A percentile compares a stretch with the other conserved stretches of the same genome.
Evolutionary conservation across 2,329 filamentous ascomycete genomes (phyloP).

Genomic region (Pestalotiopsis sp.): DNA sequence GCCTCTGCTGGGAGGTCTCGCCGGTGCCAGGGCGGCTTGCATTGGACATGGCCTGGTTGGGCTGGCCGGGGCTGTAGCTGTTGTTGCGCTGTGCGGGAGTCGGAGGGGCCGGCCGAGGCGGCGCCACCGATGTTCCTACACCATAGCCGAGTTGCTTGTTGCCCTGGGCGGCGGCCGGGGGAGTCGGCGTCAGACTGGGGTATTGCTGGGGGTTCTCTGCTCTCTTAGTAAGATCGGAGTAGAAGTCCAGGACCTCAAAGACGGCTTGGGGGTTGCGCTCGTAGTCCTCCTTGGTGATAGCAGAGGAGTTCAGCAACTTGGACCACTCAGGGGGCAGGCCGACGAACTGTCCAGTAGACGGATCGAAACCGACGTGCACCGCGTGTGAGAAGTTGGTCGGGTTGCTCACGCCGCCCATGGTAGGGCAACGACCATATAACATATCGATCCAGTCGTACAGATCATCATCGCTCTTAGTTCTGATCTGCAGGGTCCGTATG

Average conservation of each 20-base stretch:
- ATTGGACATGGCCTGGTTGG: slow-evolving; percentile 38
- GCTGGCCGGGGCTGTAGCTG: slow-evolving; percentile 40
- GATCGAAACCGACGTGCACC: slow-evolving; percentile 97
- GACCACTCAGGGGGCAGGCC: slow-evolving; percentile 96
- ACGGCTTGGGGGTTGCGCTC: slow-evolving; percentile 91
- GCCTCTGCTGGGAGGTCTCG: slow-evolving; percentile 54
- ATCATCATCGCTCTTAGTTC: slow-evolving; percentile 93
- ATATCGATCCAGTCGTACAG: slow-evolving; percentile 99
- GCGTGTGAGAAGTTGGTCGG: slow-evolving; percentile 97
- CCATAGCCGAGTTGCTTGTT: slow-evolving; percentile 67
- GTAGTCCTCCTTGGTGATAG: slow-evolving; percentile 98
- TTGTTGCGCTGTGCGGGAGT: slow-evolving; percentile 44
- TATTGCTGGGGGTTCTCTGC: slow-evolving; percentile 72
- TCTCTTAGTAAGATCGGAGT: slow-evolving; percentile 80
- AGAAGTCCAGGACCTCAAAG: slow-evolving; percentile 82
- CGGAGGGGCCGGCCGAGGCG: slow-evolving; percentile 68
- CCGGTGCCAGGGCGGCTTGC: slow-evolving; percentile 48
- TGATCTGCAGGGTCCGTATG: slow-evolving; percentile 84
- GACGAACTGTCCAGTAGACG: slow-evolving; percentile 91
- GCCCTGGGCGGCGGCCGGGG: slow-evolving; percentile 57
- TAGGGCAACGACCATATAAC: slow-evolving; percentile 94
- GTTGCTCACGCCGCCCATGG: slow-evolving; percentile 97
- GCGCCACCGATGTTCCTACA: slow-evolving; percentile 62
- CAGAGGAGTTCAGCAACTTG: slow-evolving; percentile 91
- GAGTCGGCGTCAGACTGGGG: slow-evolving; percentile 68